Conservation (phyloP, 2,329 filamentous ascomycete species). For the Diplodia corticola region DNA sequence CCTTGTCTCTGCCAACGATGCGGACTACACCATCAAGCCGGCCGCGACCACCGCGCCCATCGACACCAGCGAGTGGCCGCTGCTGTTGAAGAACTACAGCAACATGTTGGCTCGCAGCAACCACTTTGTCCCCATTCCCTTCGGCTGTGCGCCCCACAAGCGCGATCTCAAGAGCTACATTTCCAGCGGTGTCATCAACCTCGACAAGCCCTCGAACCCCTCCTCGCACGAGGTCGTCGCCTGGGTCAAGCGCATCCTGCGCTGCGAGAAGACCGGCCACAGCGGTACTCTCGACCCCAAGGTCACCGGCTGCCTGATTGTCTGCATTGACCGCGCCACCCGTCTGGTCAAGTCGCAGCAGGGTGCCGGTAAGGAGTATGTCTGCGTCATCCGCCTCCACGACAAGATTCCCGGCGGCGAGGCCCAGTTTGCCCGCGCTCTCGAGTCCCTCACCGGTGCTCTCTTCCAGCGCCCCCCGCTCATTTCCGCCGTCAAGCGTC, state of each 20-base stretch:
- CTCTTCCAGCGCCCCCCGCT: constrained; percentile 95
- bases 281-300: constrained; percentile 98
- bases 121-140: constrained; percentile 95
- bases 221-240: constrained; percentile 98
- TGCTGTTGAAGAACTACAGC: constrained; percentile 95
- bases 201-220: constrained; percentile 96
- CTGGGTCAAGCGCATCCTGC: constrained; percentile 97
- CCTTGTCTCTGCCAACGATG: constrained; percentile 49
- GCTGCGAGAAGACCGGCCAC: constrained; percentile 95
- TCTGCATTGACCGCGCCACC: constrained; percentile 94
- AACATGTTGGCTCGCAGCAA: constrained; percentile 90
- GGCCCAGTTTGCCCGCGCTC: constrained; percentile 85
- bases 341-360: constrained; percentile 98
- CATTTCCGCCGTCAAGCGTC: constrained; percentile 98
- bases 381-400: constrained; percentile 91
- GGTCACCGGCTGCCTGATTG: constrained; percentile 93
- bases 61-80: constrained; percentile 87
- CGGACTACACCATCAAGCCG: constrained; percentile 89
- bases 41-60: constrained; percentile 72
- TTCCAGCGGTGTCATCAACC: constrained; percentile 96
- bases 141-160: constrained; percentile 86
- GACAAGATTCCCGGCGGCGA: constrained; percentile 93
- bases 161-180: constrained; percentile 97
- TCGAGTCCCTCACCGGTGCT: constrained; percentile 94
- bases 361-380: constrained; percentile 98